Base-by-base conservation (phyloP, 169 alveolate genomes). In the Eimeria mitis region DNA sequence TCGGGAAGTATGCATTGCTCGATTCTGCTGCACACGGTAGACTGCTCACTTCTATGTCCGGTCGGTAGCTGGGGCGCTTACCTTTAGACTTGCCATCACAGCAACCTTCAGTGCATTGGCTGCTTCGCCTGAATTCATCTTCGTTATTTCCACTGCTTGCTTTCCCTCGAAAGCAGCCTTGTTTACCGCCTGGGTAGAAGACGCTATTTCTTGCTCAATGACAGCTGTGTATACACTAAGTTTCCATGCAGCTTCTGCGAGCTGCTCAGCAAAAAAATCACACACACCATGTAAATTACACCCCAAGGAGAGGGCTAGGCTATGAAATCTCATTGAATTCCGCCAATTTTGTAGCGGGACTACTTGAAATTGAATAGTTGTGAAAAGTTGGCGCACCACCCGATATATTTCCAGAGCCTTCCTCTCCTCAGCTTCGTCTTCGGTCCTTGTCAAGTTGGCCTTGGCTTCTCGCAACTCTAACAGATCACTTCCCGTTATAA, bases 391-490 rank as follows among this genome's bases (percentile, higher is more conserved):
- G 28, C 83, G n/a, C 28, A 87, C 94, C 68, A 42, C 75, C 21
- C 61, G 61, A 49, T 87, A 87, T 28, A 52, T 42, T 49, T 75
- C 94, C 40, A 87, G 61, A 28, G 94, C 49, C 68, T 44, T 61
- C 25, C 83, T 83, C 44, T 87, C 94, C 65, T 87, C 84, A n/a
- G 94, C 94, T 16, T 87, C 94, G 52, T 87, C 94, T 87, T 87
- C 83, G 81, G 25, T 42, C 31, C 34, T 19, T 40, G 54, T 16
- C 54, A 87, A 44, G 75, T 61, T 87, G 70, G 63, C 31, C 49
- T 47, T 87, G 28, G 94, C 94, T n/a, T 61, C 61, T 13, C 63
- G 49, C 42, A 87, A 61, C 47, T 87, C 94, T 49, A 87, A 31
- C 83, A n/a, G 23, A 16, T 42, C 63, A 44, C 94, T 87, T 65